Base-by-base conservation (phyloP, 805 yeast genomes). In the Metschnikowia arizonensis region DNA sequence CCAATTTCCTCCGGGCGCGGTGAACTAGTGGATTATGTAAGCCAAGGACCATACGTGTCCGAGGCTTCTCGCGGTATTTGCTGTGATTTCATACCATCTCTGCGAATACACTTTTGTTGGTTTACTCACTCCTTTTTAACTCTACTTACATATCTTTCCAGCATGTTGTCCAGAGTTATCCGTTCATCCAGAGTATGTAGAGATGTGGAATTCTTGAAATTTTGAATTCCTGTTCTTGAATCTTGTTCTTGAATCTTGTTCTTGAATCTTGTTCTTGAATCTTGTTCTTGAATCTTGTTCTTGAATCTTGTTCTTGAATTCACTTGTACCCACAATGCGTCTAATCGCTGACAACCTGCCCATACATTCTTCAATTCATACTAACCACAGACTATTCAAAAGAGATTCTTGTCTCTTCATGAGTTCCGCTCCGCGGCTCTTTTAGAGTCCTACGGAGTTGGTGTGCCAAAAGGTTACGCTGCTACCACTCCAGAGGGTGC, bases 401-500 rank as follows among this genome's bases (percentile, higher is more conserved):
- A 67, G 53, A 88, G 99, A 77, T 74, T 73, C 73, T 74, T 93
- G 59, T 89, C 97, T 14, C 81, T 93, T 57, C 99, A 93, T 64
- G 99, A 93, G 73, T 93, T 70, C 81, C 88, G 97, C 68, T 87
- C 97, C 26, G 97, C 98, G 42, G 85, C 85, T 51, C 72, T 93
- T 47, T 79, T 93, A 60, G 78, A 83, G 65, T 61, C 77, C 40
- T 91, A 89, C 73, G 96, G 90, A 52, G 83, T 93, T 41, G 89
- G 88, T 54, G 90, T 88, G 40, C 99, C 99, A 50, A 76, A 74
- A 47, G 99, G 99, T 62, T 82, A 76, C 54, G 93, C 96, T 50
- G 95, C 98, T 54, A 78, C 83, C 59, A 85, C 96, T 41, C 83
- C 96, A 40, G 85, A 85, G 61, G 95, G 85, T 53, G 98, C 98